Base-by-base conservation (phyloP, 108 stramenopile species). In the Cyclostephanos tholiformis region DNA sequence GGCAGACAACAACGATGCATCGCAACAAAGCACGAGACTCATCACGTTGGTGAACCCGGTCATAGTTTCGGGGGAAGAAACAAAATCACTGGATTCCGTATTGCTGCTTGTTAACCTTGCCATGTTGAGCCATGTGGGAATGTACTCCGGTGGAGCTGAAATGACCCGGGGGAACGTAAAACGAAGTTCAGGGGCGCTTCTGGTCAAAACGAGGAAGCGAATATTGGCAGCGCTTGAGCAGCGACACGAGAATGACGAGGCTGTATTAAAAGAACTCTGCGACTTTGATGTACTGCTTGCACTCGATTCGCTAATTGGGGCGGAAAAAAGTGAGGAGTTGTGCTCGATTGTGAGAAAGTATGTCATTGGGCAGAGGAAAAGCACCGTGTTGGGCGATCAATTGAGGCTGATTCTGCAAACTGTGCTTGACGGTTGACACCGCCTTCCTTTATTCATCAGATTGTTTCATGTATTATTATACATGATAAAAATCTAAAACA, bases 81-180 rank as follows among this genome's bases (percentile, higher is more conserved):
- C 87, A 32, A 90, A 80, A 26, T 46, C 70, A 20, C 70, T 95
- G 38, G 94, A 95, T 77, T 90, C 90, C 9, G 91, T 95, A 25
- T 71, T 95, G 26, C 88, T 91, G 53, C 68, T 95, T 43, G 88
- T 95, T 68, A 92, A 92, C 55, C 92, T 89, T 38, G 94, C 91
- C 43, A 70, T 91, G 74, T 70, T 95, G 66, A 86, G 84, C 68
- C 90, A 91, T 72, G 68, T 77, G 19, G 93, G 93, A 8, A 59
- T 52, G 44, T 90, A 84, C 75, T 76, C 84, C 5, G 86, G 88
- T 2, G 52, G 58, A 23, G 60, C 51, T 25, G 71, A 70, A 8
- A 65, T 71, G n/a, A 30, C 43, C 8, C 72, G 63, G 9, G 80
- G 80, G 13, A 64, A 84, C 26, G 79, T 88, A 16, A 89, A 88